These are phyloP conservation scores for Nidula microcarpa DNA, from an alignment of 768 basidiomycete genomes.

Conservation along the genomic window DNA sequence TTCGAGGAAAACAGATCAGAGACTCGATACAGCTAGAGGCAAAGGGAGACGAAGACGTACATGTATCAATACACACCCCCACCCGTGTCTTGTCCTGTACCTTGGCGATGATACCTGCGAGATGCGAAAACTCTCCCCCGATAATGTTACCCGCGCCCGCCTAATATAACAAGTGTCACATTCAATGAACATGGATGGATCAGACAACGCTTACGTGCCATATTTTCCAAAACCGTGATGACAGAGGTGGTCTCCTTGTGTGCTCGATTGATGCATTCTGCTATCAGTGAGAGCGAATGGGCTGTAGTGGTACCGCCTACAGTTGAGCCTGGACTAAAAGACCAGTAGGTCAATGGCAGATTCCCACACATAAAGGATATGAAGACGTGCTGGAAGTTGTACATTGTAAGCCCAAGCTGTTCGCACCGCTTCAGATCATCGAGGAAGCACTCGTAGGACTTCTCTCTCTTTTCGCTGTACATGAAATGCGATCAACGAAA, in stretches of 20 bases:
- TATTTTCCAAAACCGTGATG: slow-evolving; percentile 75
- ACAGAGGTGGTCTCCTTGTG: slow-evolving; percentile 58
- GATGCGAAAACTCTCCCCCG: slow-evolving; percentile 66
- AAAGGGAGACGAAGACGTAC: slow-evolving; percentile 30
- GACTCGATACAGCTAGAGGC: background rate
- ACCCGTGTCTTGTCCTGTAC: slow-evolving; percentile 75
- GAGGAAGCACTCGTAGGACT: slow-evolving; percentile 75
- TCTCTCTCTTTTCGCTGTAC: slow-evolving; percentile 58
- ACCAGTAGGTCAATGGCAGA: background rate
- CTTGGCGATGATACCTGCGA: slow-evolving; percentile 62
- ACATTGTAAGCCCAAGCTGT: slow-evolving; percentile 64
- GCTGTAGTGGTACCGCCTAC: slow-evolving; percentile 63
- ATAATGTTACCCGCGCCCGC: slow-evolving; percentile 79
- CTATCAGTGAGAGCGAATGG: slow-evolving; percentile 61
- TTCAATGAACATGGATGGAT: background rate
- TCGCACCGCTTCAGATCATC: slow-evolving; percentile 82
- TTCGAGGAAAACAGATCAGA: background rate
- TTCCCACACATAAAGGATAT: too few relatives aligned
- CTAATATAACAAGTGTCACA: slow-evolving; percentile 26
- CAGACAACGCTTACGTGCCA: slow-evolving; percentile 42
- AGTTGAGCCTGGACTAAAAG: slow-evolving; percentile 64
- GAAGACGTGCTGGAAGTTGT: slow-evolving; percentile 79
- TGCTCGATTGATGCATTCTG: slow-evolving; percentile 70
- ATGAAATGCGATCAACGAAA: background rate
- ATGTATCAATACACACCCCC: slow-evolving; percentile 85